A percentile compares a stretch with the other conserved stretches of the same genome.
phyloP scores from a whole-genome alignment of 2,329 filamentous ascomycete genomes.

The Penicillium aurantiogriseum region DNA sequence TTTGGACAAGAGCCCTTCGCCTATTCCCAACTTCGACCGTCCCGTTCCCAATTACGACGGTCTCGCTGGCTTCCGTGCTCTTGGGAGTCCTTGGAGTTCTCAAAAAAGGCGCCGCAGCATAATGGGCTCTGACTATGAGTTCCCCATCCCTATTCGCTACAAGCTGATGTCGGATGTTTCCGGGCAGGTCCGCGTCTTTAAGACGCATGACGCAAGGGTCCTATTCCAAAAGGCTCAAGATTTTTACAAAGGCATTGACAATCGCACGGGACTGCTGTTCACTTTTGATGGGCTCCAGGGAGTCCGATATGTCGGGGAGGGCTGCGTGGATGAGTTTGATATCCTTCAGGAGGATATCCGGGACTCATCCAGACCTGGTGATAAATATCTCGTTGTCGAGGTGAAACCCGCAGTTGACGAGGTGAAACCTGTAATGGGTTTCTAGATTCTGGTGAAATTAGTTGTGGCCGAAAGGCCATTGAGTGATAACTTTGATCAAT shows the following conservation, averaged over 20 bases:
- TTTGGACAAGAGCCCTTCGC: too few relatives aligned
- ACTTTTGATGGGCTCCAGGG: constrained; percentile 1
- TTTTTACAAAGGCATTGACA: constrained; percentile 19
- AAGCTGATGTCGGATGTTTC: constrained; percentile 18
- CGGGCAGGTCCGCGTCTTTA: constrained; percentile 16
- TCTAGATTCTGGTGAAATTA: neutral
- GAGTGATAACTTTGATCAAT: neutral
- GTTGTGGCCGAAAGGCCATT: neutral
- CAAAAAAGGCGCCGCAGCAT: neutral
- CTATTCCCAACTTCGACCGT: too few relatives aligned
- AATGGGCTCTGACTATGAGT: neutral
- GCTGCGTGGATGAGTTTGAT: constrained; percentile 21
- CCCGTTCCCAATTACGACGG: too few relatives aligned
- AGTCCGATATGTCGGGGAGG: constrained; percentile 21
- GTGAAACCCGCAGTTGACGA: neutral
- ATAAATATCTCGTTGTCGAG: neutral
- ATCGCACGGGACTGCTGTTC: constrained; percentile 11
- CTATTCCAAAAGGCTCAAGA: constrained; percentile 23
- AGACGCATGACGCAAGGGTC: constrained; percentile 10
- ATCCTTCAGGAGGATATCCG: constrained; percentile 19
- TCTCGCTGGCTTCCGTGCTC: neutral
- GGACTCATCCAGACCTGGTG: neutral
- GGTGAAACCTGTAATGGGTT: neutral
- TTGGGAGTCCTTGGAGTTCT: neutral
- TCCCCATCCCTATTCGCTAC: constrained; percentile 7